phyloP scores from a whole-genome alignment of 169 alveolate genomes.

The Eimeria tenella region DNA sequence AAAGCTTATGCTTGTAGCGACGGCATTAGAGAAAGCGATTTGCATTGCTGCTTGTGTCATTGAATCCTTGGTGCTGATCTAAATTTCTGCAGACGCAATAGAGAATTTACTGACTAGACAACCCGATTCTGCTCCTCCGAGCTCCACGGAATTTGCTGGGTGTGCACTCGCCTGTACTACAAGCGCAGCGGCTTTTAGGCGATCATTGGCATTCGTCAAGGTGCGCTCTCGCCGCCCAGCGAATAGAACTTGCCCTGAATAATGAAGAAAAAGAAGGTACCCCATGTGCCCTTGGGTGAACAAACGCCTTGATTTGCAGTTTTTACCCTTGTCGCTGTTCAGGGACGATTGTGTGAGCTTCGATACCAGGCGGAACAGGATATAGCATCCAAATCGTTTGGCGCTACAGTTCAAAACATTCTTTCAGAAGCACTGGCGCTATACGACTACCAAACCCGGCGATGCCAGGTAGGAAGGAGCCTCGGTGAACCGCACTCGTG shows the following conservation, averaged over 20 bases:
- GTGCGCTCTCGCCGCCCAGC: neutral
- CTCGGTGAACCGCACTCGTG: neutral
- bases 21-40: no score
- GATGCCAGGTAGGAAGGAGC: constrained; percentile 36
- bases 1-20: no score
- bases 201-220: neutral
- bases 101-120: constrained; percentile 30
- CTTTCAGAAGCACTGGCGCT: constrained; percentile 35
- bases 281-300: neutral
- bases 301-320: neutral
- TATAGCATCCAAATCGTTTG: neutral
- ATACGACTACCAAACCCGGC: constrained; percentile 62
- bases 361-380: neutral
- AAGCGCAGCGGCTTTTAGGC: constrained; percentile 46
- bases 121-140: constrained; percentile 19
- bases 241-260: neutral
- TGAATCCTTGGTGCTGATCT: no score
- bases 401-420: neutral
- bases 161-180: constrained; percentile 3
- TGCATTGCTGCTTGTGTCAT: no score
- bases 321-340: neutral
- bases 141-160: constrained; percentile 16
- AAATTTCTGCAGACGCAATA: constrained; percentile 20
- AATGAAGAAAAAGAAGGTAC: no score
- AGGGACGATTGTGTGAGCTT: constrained; percentile 6